A percentile compares a stretch with the other conserved stretches of the same genome.
phyloP scores from a whole-genome alignment of 176 grass and related monocot species.

The Eleusine indica region DNA sequence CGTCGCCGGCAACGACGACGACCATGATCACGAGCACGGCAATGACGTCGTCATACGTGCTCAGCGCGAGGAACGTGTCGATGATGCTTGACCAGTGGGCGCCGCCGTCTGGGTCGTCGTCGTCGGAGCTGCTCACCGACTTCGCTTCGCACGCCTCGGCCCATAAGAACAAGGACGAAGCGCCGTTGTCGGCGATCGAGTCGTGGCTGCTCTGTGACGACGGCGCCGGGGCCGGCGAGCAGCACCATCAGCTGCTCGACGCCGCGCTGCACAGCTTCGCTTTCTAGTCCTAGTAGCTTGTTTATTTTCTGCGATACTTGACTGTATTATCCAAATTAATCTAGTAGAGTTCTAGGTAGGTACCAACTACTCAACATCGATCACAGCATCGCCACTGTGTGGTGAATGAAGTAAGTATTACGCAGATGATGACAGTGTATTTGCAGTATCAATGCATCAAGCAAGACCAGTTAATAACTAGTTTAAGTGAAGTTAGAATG shows the following conservation, averaged over 20 bases:
- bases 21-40: neutral
- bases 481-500: no score
- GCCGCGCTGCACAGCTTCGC: conserved; percentile 6
- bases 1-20: neutral
- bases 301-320: neutral
- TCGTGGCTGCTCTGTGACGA: conserved; percentile 76
- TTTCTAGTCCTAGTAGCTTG: neutral
- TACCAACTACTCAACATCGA: no score
- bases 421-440: no score
- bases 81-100: conserved; percentile 56
- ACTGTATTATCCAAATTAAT: neutral
- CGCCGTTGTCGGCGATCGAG: conserved; percentile 55
- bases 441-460: no score
- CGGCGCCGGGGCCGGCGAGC: conserved; percentile 19
- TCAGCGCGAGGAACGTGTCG: conserved; percentile 45
- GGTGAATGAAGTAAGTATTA: no score
- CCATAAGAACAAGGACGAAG: neutral
- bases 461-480: no score
- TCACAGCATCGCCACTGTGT: no score
- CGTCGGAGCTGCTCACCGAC: conserved; percentile 43
- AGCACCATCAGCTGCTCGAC: conserved; percentile 23
- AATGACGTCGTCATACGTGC: neutral
- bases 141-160: neutral
- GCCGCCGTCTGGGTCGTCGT: conserved; percentile 28
- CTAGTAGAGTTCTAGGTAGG: neutral